Conservation (phyloP, 2,329 filamentous ascomycete genomes). For the Cordyceps cicadae region DNA sequence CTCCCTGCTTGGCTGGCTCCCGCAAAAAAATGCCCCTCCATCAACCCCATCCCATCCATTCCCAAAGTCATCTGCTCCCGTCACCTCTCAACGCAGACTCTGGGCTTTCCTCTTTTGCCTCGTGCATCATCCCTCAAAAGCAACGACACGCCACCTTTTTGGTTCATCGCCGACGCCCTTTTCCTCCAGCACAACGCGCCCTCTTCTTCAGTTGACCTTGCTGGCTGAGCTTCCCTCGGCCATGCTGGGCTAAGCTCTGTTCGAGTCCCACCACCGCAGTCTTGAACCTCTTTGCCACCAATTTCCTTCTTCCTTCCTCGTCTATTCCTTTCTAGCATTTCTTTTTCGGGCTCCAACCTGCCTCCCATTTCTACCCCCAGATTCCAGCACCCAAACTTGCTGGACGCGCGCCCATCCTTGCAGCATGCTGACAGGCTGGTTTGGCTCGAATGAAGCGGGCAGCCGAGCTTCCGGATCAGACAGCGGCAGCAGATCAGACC, state of each 20-base stretch:
- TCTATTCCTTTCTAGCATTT: neutral
- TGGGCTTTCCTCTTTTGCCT: neutral
- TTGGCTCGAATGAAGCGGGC: slow-evolving; percentile 30
- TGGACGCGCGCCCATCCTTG: slow-evolving; percentile 13
- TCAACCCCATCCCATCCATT: neutral
- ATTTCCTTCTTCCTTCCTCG: neutral
- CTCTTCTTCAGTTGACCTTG: neutral
- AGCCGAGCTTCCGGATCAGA: slow-evolving; percentile 47
- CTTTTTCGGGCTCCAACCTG: neutral
- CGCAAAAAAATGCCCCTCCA: slow-evolving; percentile 1
- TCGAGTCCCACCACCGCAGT: neutral
- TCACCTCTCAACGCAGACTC: neutral
- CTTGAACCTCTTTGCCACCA: slow-evolving; percentile 8
- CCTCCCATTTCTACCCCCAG: neutral
- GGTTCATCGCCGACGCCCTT: neutral
- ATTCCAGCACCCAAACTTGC: neutral
- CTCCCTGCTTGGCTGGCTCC: no score
- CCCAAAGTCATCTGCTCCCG: neutral
- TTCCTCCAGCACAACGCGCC: neutral
- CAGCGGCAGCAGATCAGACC: slow-evolving; percentile 38
- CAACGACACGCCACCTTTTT: neutral
- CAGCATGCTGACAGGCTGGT: slow-evolving; percentile 37
- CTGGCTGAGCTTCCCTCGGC: neutral
- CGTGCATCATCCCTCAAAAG: neutral
- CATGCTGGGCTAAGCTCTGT: neutral